phyloP scores from a whole-genome alignment of 2,329 filamentous ascomycete genomes.

The Clonostachys rhizophaga region DNA sequence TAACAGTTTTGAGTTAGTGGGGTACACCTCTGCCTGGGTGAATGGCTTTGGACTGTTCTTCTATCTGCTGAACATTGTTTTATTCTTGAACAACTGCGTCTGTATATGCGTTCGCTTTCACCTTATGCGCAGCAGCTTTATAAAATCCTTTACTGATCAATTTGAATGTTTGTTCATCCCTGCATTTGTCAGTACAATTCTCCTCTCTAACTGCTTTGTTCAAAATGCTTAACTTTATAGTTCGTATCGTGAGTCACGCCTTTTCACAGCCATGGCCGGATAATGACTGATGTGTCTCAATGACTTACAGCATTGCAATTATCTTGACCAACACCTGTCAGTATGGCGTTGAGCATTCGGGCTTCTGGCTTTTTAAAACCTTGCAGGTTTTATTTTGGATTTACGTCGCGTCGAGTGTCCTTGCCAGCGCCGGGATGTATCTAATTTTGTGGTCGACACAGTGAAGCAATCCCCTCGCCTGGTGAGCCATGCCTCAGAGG shows the following conservation, averaged over 20 bases:
- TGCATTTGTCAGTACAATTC: constrained; percentile 43
- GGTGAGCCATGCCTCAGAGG: neutral
- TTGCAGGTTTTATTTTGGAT: constrained; percentile 73
- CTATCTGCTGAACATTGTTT: constrained; percentile 57
- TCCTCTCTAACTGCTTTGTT: constrained; percentile 1
- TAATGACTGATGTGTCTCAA: constrained; percentile 40
- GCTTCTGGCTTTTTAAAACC: constrained; percentile 52
- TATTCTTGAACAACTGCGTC: constrained; percentile 59
- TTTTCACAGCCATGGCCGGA: constrained; percentile 17
- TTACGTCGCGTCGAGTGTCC: constrained; percentile 63
- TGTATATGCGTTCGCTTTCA: constrained; percentile 67
- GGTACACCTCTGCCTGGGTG: constrained; percentile 51
- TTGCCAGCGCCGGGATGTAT: constrained; percentile 68
- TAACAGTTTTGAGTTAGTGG: constrained; percentile 29
- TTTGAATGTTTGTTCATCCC: constrained; percentile 76
- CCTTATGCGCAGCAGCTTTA: constrained; percentile 65
- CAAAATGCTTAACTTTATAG: constrained; percentile 14
- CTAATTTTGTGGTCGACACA: constrained; percentile 64
- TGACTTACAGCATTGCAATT: constrained; percentile 58
- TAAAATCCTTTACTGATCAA: constrained; percentile 68
- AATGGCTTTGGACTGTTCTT: constrained; percentile 54
- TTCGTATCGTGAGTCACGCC: constrained; percentile 37
- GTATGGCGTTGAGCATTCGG: constrained; percentile 62
- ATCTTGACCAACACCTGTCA: constrained; percentile 75
- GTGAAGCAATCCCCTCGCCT: constrained; percentile 21